Percentiles rank a stretch among this genome's conserved stretches.
Conservation (phyloP, 139 green algal species). For the Desmodesmus armatus region DNA sequence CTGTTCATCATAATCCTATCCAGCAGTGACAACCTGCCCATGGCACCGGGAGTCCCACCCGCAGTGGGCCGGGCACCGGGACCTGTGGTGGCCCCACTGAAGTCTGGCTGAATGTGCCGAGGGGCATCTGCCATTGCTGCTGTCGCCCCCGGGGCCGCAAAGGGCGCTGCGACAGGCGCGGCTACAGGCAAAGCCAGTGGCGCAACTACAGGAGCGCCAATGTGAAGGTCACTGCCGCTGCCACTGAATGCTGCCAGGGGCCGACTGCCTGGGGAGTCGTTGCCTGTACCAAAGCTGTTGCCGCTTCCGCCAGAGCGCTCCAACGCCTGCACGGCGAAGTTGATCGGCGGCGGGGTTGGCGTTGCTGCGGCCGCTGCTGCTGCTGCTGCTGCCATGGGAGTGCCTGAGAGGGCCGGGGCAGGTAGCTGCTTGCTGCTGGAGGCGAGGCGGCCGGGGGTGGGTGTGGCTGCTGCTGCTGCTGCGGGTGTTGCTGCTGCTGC, state of each 20-base stretch:
- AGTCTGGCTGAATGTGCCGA: neutral
- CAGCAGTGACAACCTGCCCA: too few relatives aligned
- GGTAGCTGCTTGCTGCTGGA: slow-evolving; percentile 9
- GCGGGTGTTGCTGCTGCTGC: neutral
- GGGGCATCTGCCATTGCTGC: too few relatives aligned
- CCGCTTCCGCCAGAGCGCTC: too few relatives aligned
- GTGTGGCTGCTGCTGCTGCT: neutral
- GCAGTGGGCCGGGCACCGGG: neutral
- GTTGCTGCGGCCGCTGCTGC: neutral
- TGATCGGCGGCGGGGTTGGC: neutral
- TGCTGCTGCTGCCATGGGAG: slow-evolving; percentile 18
- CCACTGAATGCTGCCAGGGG: neutral
- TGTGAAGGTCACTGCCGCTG: too few relatives aligned
- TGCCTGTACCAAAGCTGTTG: too few relatives aligned
- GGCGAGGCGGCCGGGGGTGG: neutral
- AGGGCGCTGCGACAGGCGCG: neutral
- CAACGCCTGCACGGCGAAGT: slow-evolving; percentile 27
- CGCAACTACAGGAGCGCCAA: too few relatives aligned
- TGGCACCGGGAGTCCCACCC: neutral
- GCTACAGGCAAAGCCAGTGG: neutral
- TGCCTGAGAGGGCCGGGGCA: neutral
- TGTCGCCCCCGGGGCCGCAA: too few relatives aligned
- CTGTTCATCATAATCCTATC: too few relatives aligned
- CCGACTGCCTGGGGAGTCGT: too few relatives aligned
- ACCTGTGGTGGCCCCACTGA: neutral